These are phyloP conservation scores for Botrytis deweyae DNA, from an alignment of 2,329 filamentous ascomycete genomes.

Conservation along the genomic window DNA sequence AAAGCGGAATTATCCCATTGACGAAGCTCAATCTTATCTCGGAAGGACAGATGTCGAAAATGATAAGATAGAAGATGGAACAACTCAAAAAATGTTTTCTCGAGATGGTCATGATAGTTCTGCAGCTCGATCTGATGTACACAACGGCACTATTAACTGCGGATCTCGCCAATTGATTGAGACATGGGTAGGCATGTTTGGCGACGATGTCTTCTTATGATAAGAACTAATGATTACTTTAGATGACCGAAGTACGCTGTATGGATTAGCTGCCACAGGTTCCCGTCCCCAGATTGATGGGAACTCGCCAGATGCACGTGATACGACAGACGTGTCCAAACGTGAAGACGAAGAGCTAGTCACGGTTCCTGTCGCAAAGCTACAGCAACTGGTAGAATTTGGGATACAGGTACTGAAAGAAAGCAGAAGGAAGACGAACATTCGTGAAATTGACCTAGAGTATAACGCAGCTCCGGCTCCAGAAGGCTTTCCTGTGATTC, in stretches of 20 bases:
- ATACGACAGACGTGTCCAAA: background rate
- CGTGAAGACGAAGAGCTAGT: slow-evolving; percentile 6
- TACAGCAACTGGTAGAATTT: slow-evolving; percentile 10
- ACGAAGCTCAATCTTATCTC: background rate
- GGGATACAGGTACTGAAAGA: slow-evolving; percentile 4
- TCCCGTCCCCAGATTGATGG: background rate
- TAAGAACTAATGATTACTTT: background rate
- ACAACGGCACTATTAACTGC: background rate
- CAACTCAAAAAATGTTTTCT: background rate
- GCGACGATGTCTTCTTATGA: background rate
- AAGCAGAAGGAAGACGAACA: background rate
- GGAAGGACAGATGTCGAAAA: background rate
- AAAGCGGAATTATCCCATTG: background rate
- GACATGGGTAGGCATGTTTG: background rate
- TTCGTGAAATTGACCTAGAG: background rate
- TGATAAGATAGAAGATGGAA: background rate
- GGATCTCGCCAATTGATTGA: background rate
- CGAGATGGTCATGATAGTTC: background rate
- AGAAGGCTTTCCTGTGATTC: background rate
- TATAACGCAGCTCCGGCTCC: background rate
- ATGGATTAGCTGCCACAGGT: background rate
- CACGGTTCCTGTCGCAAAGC: slow-evolving; percentile 4
- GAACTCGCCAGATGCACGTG: background rate
- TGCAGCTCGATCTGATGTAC: too few species aligned
- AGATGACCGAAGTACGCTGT: background rate